Base-by-base conservation (phyloP, 345 rosid species). In the Lumnitzera racemosa region DNA sequence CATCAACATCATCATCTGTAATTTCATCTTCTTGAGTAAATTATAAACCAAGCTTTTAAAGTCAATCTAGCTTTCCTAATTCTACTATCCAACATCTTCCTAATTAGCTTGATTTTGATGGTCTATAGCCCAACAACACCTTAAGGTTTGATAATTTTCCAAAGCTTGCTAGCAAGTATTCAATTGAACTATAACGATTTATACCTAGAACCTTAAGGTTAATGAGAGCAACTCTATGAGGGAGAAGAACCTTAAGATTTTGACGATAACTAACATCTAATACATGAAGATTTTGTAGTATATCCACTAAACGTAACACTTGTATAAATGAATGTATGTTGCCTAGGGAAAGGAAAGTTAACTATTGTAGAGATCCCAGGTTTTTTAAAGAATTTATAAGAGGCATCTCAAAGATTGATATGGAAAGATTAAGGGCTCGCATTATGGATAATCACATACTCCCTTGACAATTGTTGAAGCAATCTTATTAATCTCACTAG, bases 101-200 rank as follows among this genome's bases (percentile, higher is more conserved):
- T 27, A 11, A 46, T 46, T 73, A 72, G 66, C 36, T 65, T 17
- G 73, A 61, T 76, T 72, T 75, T 15, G 86, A 72, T 24, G 87
- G 85, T 69, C 79, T 84, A 68, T 81, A 87, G 7, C 89, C 90
- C 66, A 74, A 48, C 43, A 84, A 50, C n/a, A 79, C 87, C 73
- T 87, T 82, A 24, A 87, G 90, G 68, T 70, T 69, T n/a, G 71
- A 66, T 20, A 87, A 86, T 65, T 68, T 66, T 57, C 78, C 88
- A 0, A 84, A 67, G 47, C 85, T 88, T 66, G 69, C 76, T 11
- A 88, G 95, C 51, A 82, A 74, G 70, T 55, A 80, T 36, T 77
- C 73, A 56, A 87, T 80, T 25, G 88, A 80, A 51, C 83, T 83
- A 47, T 90, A 87, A 46, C 80, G 72, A 49, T 78, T 71, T 47